A percentile compares a stretch with the other conserved stretches of the same genome.
phyloP scores from a whole-genome alignment of 495 filamentous ascomycete species.

The Daldinia grandis region DNA sequence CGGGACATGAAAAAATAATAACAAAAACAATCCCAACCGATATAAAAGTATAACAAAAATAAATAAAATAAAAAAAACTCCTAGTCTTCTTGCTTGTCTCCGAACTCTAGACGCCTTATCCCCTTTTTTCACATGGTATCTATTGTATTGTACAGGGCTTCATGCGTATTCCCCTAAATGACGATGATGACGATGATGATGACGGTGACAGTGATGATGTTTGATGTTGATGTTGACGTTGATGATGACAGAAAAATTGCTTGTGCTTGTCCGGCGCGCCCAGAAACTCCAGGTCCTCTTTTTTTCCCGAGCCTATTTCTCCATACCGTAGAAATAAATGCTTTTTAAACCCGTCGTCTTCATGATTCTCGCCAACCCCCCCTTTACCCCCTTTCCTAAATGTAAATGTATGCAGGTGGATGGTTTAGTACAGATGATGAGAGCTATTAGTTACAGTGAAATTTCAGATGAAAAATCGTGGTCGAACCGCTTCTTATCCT shows the following conservation, averaged over 20 bases:
- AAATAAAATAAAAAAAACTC: conserved; percentile 8
- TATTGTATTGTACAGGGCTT: conserved; percentile 41
- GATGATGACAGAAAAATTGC: neutral
- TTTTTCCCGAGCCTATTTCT: conserved; percentile 36
- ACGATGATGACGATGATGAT: conserved; percentile 2
- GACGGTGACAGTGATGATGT: conserved; percentile 1
- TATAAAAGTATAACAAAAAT: too few species aligned
- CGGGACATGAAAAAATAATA: neutral
- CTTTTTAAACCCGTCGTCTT: conserved; percentile 37
- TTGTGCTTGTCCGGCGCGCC: conserved; percentile 27
- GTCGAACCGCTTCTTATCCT: conserved; percentile 18
- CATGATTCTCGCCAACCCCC: conserved; percentile 9
- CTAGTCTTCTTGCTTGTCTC: conserved; percentile 13
- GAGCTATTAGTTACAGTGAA: conserved; percentile 41
- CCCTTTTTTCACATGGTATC: conserved; percentile 42
- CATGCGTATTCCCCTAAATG: conserved; percentile 34
- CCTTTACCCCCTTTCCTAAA: neutral
- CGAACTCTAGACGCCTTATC: conserved; percentile 26
- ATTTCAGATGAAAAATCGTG: conserved; percentile 22
- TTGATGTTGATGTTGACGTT: too few species aligned
- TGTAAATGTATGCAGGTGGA: conserved; percentile 37
- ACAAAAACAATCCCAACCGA: too few species aligned
- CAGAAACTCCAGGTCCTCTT: conserved; percentile 44
- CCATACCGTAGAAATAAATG: conserved; percentile 35
- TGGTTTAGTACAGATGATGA: conserved; percentile 35